Conservation (phyloP, 768 basidiomycete genomes). For the Tricholoma saponaceum region DNA sequence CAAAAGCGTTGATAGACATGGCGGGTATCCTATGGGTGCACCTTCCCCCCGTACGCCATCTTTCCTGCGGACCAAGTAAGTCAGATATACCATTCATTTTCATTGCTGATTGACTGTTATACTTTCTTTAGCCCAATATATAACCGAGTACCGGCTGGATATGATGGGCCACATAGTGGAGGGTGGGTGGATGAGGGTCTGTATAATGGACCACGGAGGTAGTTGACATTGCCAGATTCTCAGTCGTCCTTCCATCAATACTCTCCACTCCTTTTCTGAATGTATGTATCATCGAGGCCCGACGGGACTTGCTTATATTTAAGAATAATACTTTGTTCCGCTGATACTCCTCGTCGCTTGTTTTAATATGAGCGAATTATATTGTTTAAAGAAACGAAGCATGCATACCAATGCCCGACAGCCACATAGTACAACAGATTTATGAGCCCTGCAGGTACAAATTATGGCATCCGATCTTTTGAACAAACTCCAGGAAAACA, state of each 20-base stretch:
- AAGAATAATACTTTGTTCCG: neutral
- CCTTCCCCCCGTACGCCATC: constrained; percentile 11
- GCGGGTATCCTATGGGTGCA: constrained; percentile 13
- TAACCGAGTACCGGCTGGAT: constrained; percentile 25
- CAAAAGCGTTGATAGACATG: constrained; percentile 18
- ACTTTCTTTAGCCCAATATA: constrained; percentile 23
- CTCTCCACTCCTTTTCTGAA: neutral
- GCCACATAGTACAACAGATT: no score
- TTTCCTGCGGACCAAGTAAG: constrained; percentile 16
- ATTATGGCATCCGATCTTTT: no score
- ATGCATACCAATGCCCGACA: no score
- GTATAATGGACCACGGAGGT: constrained; percentile 2
- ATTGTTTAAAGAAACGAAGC: no score
- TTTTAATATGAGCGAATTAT: no score
- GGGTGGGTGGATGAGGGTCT: constrained; percentile 41
- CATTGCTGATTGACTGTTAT: neutral
- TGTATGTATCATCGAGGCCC: no score
- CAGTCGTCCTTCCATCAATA: neutral
- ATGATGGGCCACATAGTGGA: constrained; percentile 12
- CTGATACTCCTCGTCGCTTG: neutral
- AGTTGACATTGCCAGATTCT: neutral
- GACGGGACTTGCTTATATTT: neutral
- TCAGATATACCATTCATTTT: constrained; percentile 10
- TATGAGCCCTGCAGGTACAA: no score
- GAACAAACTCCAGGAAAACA: no score